Percentiles rank a stretch among this genome's conserved stretches.
These are phyloP conservation scores for Aspergillus hiratsukae DNA, from an alignment of 2,329 filamentous ascomycete species.

Conservation along the genomic window DNA sequence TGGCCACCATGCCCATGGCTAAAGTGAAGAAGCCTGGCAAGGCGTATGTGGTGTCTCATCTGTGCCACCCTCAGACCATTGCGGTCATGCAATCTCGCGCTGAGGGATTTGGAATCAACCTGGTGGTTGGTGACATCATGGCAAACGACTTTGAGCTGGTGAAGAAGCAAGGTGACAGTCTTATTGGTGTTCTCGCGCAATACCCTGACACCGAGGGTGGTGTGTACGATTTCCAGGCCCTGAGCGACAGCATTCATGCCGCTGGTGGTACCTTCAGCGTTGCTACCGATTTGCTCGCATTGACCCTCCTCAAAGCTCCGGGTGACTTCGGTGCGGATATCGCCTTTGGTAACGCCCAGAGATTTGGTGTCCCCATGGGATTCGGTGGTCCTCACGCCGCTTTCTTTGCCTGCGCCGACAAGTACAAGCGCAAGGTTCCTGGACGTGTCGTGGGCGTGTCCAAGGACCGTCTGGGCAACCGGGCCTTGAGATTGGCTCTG, in stretches of 20 bases:
- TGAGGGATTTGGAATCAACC: conserved; percentile 82
- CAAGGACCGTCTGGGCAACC: conserved; percentile 79
- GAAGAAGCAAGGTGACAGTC: conserved; percentile 69
- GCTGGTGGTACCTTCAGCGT: conserved; percentile 77
- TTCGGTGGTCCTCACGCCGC: conserved; percentile 94
- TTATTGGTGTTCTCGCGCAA: conserved; percentile 89
- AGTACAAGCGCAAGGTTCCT: conserved; percentile 91
- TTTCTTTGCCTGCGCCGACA: conserved; percentile 88
- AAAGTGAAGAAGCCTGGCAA: conserved; percentile 72
- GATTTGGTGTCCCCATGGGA: conserved; percentile 87
- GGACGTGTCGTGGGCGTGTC: conserved; percentile 87
- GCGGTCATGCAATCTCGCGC: conserved; percentile 79
- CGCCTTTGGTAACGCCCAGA: conserved; percentile 86
- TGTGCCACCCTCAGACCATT: conserved; percentile 80
- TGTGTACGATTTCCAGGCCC: conserved; percentile 66
- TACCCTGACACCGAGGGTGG: conserved; percentile 88
- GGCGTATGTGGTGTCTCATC: conserved; percentile 76
- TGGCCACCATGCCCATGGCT: conserved; percentile 67
- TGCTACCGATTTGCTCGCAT: conserved; percentile 80
- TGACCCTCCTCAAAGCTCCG: conserved; percentile 82
- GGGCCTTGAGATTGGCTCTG: conserved; percentile 75
- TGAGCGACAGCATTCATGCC: conserved; percentile 74
- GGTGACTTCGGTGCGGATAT: conserved; percentile 95
- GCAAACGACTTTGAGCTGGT: conserved; percentile 61
- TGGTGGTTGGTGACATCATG: conserved; percentile 69